Evolutionary conservation across 1,284 basidiomycete species (phyloP).

Genomic region (Puccinia horiana): DNA sequence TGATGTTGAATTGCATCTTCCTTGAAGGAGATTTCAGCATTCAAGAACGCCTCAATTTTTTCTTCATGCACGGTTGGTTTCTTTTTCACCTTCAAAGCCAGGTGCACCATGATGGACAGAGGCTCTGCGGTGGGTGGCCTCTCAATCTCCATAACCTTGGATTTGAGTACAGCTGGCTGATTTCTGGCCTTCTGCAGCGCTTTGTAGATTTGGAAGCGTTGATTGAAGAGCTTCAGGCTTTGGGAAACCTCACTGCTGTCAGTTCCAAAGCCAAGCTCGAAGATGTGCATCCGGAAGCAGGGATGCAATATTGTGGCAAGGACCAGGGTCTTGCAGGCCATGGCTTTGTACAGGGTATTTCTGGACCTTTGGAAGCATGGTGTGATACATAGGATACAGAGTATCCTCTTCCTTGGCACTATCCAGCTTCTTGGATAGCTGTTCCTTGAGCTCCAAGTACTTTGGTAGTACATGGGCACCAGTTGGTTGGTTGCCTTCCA

Average conservation of each 20-base stretch:
- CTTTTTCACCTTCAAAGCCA: too few species aligned
- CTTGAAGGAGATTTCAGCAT: too few species aligned
- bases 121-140: too few species aligned
- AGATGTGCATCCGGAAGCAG: constrained; percentile 1
- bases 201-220: background rate
- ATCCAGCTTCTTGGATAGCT: background rate
- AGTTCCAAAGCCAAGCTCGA: background rate
- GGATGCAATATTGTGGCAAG: background rate
- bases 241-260: background rate
- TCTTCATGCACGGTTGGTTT: too few species aligned
- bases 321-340: background rate
- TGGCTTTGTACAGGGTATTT: background rate
- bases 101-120: too few species aligned
- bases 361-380: background rate
- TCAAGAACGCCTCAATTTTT: too few species aligned
- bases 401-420: background rate
- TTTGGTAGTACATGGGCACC: background rate
- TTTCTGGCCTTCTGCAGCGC: too few species aligned
- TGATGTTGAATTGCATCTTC: too few species aligned
- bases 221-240: background rate
- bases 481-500: background rate
- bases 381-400: background rate
- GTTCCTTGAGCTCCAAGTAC: background rate
- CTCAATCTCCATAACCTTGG: too few species aligned
- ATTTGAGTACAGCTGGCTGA: too few species aligned